These are phyloP conservation scores for Neurospora cerealis DNA, from an alignment of 495 filamentous ascomycete genomes.

Conservation along the genomic window DNA sequence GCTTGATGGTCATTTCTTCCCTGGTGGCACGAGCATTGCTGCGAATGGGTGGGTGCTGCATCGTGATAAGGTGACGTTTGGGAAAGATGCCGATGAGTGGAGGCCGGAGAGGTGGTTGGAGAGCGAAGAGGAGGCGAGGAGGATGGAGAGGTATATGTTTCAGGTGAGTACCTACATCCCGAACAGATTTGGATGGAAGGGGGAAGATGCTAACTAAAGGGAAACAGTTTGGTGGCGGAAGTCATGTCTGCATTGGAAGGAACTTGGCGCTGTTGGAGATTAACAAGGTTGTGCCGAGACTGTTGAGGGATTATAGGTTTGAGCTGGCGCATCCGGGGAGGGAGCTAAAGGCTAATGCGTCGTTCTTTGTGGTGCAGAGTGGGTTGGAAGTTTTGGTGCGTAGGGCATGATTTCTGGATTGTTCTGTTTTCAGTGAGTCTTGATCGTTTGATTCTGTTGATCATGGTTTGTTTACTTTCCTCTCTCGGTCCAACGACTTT, in stretches of 20 bases:
- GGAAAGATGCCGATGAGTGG: slow-evolving; percentile 51
- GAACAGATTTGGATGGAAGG: no score
- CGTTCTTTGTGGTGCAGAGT: slow-evolving; percentile 45
- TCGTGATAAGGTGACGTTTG: slow-evolving; percentile 46
- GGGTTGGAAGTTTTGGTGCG: slow-evolving; percentile 36
- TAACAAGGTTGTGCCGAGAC: slow-evolving; percentile 43
- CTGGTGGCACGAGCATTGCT: slow-evolving; percentile 39
- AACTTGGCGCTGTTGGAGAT: slow-evolving; percentile 48
- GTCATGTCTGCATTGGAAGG: slow-evolving; percentile 44
- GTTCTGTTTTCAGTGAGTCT: background rate
- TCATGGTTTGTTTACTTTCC: background rate
- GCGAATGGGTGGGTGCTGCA: slow-evolving; percentile 47
- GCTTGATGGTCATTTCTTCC: slow-evolving; percentile 43
- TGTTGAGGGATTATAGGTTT: slow-evolving; percentile 42
- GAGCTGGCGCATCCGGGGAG: slow-evolving; percentile 34
- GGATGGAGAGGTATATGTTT: slow-evolving; percentile 42
- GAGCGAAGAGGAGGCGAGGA: slow-evolving; percentile 32
- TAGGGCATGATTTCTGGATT: slow-evolving; percentile 5
- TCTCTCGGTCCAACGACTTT: background rate
- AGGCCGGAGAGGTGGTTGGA: slow-evolving; percentile 59
- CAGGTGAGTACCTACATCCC: slow-evolving; percentile 23
- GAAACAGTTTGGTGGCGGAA: slow-evolving; percentile 40
- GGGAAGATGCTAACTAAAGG: background rate
- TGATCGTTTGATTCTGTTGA: background rate
- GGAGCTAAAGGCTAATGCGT: slow-evolving; percentile 37